Evolutionary conservation across 2,329 filamentous ascomycete genomes (phyloP), one percentile per base, ranked within the genome.

Genomic region (Talaromyces rugulosus): DNA sequence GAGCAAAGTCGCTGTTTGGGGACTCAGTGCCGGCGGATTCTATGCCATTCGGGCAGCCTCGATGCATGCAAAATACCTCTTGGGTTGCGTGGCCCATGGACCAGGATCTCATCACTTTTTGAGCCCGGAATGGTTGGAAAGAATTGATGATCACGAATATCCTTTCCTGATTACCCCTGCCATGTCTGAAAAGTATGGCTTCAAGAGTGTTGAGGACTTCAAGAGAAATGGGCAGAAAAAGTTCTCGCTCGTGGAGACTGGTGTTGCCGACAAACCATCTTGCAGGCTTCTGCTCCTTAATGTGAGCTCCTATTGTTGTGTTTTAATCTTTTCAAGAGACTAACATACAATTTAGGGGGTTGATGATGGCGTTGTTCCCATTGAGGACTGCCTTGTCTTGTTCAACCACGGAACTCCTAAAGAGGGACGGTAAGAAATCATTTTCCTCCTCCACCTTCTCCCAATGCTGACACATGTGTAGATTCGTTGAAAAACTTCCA

Each of bases 21-120:
- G 87, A 0, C 75, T 90, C 36, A 87, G 84, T 65, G 80, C 83
- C 0, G 88, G 88, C 33, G 87, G 87, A 0, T 89, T 89, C 78
- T 89, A 90, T 73, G 87, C 87, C 23, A 79, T 87, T 42, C 82
- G 87, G 18, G 80, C 85, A n/a, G 87, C 87, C 52, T 86, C 89
- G 72, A 89, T 87, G n/a, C 88, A 90, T 71, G 75, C 77, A 18
- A 70, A 78, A 0, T 73, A 75, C 9, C 74, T 91, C 23, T 72
- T 75, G 0, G 88, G 87, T 0, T 74, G 75, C 27, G 79, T 90
- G 23, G 87, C 85, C 1, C 86, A 89, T 73, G 87, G 87, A 0
- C 86, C 86, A 0, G 86, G 86, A 0, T 80, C 80, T 12, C 87
- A 89, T 72, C 80, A 85, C 68, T 88, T 88, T 70, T 85, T 87